A percentile compares a stretch with the other conserved stretches of the same genome.
Evolutionary conservation across 495 filamentous ascomycete species (phyloP).

Genomic region (Peziza echinospora): DNA sequence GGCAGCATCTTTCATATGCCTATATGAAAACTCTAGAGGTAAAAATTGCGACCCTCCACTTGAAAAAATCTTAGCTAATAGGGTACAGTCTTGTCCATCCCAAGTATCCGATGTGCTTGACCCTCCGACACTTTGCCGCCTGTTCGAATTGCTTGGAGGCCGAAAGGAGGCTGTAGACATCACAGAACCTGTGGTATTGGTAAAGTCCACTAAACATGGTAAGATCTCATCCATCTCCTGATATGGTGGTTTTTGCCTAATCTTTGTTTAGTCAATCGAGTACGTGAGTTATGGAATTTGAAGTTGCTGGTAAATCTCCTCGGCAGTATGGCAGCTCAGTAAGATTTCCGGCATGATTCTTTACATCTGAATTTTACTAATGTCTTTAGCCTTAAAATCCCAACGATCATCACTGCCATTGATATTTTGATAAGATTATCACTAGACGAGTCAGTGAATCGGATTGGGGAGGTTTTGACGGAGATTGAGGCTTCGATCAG

Average conservation of each 20-base stretch:
- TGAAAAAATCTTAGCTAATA: no score
- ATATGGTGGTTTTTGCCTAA: no score
- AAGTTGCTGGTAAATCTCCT: not conserved
- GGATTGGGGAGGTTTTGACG: not conserved
- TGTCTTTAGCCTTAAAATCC: no score
- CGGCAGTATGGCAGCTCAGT: not conserved
- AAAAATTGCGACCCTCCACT: no score
- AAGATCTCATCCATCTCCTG: no score
- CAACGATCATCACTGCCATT: no score
- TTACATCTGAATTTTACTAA: no score
- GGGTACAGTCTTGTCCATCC: not conserved
- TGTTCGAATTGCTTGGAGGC: slow-evolving; percentile 15
- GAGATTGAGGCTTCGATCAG: not conserved
- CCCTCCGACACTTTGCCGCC: slow-evolving; percentile 3
- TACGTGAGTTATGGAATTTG: not conserved
- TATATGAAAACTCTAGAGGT: slow-evolving; percentile 30
- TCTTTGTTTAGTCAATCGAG: no score
- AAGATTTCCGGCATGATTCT: no score
- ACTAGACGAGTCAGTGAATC: not conserved
- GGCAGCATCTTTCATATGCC: slow-evolving; percentile 38
- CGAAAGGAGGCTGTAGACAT: slow-evolving; percentile 12
- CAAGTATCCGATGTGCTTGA: slow-evolving; percentile 3
- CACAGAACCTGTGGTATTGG: not conserved
- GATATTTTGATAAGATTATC: not conserved
- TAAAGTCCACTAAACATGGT: no score